Evolutionary conservation across 1,284 basidiomycete species (phyloP), one percentile per base, ranked within the genome.

Genomic region (Lignosus rhinocerotis): DNA sequence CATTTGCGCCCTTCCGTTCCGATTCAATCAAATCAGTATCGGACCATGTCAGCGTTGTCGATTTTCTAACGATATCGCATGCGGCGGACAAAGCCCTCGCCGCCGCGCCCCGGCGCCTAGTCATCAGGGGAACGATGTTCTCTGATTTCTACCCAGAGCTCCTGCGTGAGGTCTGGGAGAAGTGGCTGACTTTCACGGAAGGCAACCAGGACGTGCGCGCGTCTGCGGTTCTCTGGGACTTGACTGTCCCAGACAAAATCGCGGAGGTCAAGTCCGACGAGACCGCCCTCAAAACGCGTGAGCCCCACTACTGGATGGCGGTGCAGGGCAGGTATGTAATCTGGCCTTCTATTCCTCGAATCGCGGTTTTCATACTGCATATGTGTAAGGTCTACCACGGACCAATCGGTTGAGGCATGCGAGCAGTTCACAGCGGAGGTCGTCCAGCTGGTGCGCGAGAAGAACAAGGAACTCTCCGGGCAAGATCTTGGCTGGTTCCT

Each of bases 1-100:
- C 75, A 39, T 62, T 73, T 7, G 63, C 63, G 43, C 67, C 66
- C 36, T 66, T 70, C 63, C 59, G 54, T 36, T 46, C 46, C 4
- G 60, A 57, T 30, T n/a, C 56, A 1, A 21, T 58, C 4, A 62
- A 64, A 41, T 67, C 67, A 32, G 58, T 65, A 1, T 44, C 66
- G 31, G 60, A 62, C 21, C 61, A 66, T 30, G 43, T 61, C 30
- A 52, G 19, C 3, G 42, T 59, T 11, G 61, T 36, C 8, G 56
- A 66, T 47, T 48, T 65, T 36, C 53, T 60, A 33, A 52, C 59
- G 6, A 19, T 63, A 34, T 67, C 69, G 31, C 69, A 70, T 49
- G 65, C 55, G 1, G 62, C 63, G 2, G 69, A 70, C 53, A 63
- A 59, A 2, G 41, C 56, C 16, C 55, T 67, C 32, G 54, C 60